These are phyloP conservation scores for Ceratobasidium sp. DNA, from an alignment of 1,284 basidiomycete species.

Conservation along the genomic window DNA sequence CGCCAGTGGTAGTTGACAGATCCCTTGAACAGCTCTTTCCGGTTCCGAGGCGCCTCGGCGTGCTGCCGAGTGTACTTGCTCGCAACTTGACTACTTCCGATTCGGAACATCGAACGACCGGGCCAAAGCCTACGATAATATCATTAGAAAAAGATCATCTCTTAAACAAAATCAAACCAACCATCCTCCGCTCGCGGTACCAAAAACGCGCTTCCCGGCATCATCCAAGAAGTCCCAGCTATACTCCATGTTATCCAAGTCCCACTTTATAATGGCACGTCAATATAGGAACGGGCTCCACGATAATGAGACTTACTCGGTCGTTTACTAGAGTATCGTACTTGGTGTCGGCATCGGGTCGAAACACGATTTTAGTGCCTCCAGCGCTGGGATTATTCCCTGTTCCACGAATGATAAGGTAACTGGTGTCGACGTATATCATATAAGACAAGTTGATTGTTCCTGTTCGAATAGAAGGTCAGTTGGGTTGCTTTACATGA, in stretches of 20 bases:
- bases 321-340: slow-evolving; percentile 40
- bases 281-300: neutral
- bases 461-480: neutral
- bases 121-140: slow-evolving; percentile 42
- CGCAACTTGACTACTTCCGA: slow-evolving; percentile 43
- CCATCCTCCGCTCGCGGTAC: slow-evolving; percentile 46
- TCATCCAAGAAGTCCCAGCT: slow-evolving; percentile 38
- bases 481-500: neutral
- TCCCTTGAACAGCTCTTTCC: slow-evolving; percentile 46
- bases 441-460: slow-evolving; percentile 40
- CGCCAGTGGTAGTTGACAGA: slow-evolving; percentile 46
- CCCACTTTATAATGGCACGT: slow-evolving; percentile 14
- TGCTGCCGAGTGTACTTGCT: slow-evolving; percentile 32
- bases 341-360: slow-evolving; percentile 41
- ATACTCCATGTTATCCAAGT: slow-evolving; percentile 36
- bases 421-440: slow-evolving; percentile 45
- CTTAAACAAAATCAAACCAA: neutral
- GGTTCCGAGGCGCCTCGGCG: slow-evolving; percentile 37
- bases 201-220: slow-evolving; percentile 11
- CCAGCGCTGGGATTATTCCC: slow-evolving; percentile 42
- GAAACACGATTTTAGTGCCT: slow-evolving; percentile 41
- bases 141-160: neutral
- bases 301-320: slow-evolving; percentile 13
- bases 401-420: slow-evolving; percentile 45
- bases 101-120: slow-evolving; percentile 44